Base-by-base conservation (phyloP, 306 rosid species). In the Trichosanthes cucumerina region DNA sequence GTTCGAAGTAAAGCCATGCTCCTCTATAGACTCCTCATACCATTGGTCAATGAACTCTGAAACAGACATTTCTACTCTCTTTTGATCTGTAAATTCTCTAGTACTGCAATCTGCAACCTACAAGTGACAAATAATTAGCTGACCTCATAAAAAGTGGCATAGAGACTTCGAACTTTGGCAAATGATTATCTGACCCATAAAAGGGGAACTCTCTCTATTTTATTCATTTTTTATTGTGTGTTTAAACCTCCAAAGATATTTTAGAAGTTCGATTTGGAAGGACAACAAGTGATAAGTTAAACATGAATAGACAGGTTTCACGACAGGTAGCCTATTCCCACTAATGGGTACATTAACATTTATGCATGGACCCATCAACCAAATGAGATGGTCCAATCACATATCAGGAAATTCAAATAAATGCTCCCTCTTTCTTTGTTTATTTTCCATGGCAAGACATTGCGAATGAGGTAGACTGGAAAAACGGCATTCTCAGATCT, bases 61-160 rank as follows among this genome's bases (percentile, higher is more conserved):
- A 74, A 95, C 91, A 77, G 84, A 49, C 92, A 90, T 85, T 86
- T 91, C 97, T 82, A 81, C 82, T 77, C 96, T 88, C 82, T 90
- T 89, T 87, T 95, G 99, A 87, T 95, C 99, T 26, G 97, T 86
- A 82, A 91, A 89, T 66, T 91, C 96, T 81, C 89, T 91, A 18
- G 86, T 81, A 80, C 83, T 87, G 80, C 97, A 95, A 78, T 95
- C 96, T 62, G 97, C 96, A 86, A 95, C 97, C 96, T 94, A 74
- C 9, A 79, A 73, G 28, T 78, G 43, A 5, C 80, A 75, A 47
- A 72, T 47, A 16, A 47, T 7, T 24, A 72, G 21, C 63, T 36
- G 63, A 81, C 70, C 52, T 26, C 52, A 75, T 43, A 44, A 79
- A 47, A 47, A 39, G 33, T 28, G 77, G 38, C 50, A 46, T 16